Conservation (phyloP, 1,284 basidiomycete genomes). For the Apiotrichum siamense region DNA sequence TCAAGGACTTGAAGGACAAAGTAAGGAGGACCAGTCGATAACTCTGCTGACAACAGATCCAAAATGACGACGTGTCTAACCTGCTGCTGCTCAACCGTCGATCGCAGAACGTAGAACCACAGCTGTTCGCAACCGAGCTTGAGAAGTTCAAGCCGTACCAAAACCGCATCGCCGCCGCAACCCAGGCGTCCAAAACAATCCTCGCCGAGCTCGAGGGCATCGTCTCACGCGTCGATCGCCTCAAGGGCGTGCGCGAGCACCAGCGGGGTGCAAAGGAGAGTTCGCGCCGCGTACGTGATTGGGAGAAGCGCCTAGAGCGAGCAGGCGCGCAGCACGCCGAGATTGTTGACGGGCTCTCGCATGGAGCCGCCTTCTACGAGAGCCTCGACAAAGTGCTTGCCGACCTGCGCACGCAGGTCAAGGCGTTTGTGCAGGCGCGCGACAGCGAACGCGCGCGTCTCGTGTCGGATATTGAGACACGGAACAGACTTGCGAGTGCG, state of each 20-base stretch:
- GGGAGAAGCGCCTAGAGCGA: slow-evolving; percentile 62
- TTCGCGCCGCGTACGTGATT: slow-evolving; percentile 64
- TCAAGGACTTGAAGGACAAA: slow-evolving; percentile 85
- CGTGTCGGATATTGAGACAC: slow-evolving; percentile 63
- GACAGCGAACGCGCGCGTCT: slow-evolving; percentile 66
- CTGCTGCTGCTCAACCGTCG: slow-evolving; percentile 85
- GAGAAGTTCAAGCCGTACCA: slow-evolving; percentile 95
- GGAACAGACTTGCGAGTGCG: slow-evolving; percentile 20
- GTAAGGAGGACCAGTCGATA: slow-evolving; percentile 13
- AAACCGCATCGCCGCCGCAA: slow-evolving; percentile 66
- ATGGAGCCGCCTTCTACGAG: slow-evolving; percentile 80
- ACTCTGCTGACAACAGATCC: slow-evolving; percentile 56
- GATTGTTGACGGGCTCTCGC: slow-evolving; percentile 74
- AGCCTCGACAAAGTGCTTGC: slow-evolving; percentile 66
- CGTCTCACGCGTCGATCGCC: slow-evolving; percentile 64
- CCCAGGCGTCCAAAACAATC: slow-evolving; percentile 66
- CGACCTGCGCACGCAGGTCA: slow-evolving; percentile 59
- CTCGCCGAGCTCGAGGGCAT: slow-evolving; percentile 65
- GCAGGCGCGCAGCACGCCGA: slow-evolving; percentile 81
- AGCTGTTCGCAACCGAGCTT: slow-evolving; percentile 84
- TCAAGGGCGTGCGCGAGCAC: slow-evolving; percentile 66
- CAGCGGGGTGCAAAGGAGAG: slow-evolving; percentile 67
- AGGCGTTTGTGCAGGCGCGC: slow-evolving; percentile 60
- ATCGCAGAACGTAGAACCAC: slow-evolving; percentile 73
- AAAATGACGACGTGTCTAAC: slow-evolving; percentile 94